Conservation (phyloP, 805 yeast species). For the Hanseniaspora guilliermondii region DNA sequence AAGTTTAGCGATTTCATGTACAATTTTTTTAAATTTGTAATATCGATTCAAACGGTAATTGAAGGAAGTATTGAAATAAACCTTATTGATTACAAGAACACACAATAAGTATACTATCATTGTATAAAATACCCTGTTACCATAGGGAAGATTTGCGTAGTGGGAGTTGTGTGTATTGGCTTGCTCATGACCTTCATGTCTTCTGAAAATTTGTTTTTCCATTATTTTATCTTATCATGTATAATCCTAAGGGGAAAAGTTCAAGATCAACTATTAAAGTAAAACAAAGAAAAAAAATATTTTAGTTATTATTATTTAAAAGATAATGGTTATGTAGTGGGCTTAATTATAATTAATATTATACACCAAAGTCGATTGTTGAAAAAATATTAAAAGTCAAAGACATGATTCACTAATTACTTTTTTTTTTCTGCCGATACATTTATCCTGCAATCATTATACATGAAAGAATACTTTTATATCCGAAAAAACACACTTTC, state of each 20-base stretch:
- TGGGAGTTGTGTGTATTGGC: constrained; percentile 30
- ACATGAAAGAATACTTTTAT: too few species aligned
- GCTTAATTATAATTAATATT: too few species aligned
- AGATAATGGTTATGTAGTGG: too few species aligned
- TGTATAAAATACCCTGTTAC: constrained; percentile 38
- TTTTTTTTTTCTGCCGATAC: too few species aligned
- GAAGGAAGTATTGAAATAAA: background rate
- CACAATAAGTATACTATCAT: constrained; percentile 32
- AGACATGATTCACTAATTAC: too few species aligned
- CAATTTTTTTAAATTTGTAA: constrained; percentile 30
- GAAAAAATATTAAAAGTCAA: too few species aligned
- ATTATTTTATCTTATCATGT: too few species aligned
- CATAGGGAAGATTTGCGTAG: constrained; percentile 46
- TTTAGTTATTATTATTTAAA: too few species aligned
- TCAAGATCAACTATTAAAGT: background rate
- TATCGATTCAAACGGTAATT: constrained; percentile 22
- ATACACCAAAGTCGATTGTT: too few species aligned
- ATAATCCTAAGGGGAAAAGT: background rate
- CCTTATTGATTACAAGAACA: constrained; percentile 19
- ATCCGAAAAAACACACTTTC: too few species aligned
- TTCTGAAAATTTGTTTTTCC: background rate
- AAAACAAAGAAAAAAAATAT: background rate
- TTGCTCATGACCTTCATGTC: background rate
- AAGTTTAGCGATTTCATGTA: constrained; percentile 22
- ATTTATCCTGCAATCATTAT: too few species aligned